Conservation (phyloP, 768 basidiomycete genomes). For the Phylloporus rhodoxanthus region DNA sequence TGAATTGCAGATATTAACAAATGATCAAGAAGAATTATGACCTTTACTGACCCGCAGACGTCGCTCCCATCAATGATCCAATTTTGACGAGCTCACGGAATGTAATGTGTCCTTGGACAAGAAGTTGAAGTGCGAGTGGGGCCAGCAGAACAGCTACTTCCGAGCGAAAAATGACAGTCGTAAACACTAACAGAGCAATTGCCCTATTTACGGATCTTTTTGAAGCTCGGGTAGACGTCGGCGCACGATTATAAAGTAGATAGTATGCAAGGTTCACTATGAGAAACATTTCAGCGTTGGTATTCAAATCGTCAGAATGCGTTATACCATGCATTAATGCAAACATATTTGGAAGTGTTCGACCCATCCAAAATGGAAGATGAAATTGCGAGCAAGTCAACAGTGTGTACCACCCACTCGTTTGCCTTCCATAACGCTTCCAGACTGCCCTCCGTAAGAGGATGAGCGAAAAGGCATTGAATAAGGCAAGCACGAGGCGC, state of each 20-base stretch:
- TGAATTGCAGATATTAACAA: background rate
- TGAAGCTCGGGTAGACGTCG: slow-evolving; percentile 37
- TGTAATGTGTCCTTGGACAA: slow-evolving; percentile 39
- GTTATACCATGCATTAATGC: slow-evolving; percentile 69
- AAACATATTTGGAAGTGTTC: slow-evolving; percentile 94
- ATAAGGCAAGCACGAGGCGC: slow-evolving; percentile 61
- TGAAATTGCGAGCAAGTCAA: slow-evolving; percentile 87
- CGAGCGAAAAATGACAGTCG: slow-evolving; percentile 69
- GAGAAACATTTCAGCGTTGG: background rate
- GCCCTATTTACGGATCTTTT: slow-evolving; percentile 34
- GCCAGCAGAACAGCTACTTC: slow-evolving; percentile 69
- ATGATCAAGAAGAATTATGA: background rate
- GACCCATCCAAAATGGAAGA: slow-evolving; percentile 85
- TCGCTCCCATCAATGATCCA: slow-evolving; percentile 43
- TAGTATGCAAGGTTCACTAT: slow-evolving; percentile 54
- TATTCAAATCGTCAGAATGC: background rate
- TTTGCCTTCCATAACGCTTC: slow-evolving; percentile 54
- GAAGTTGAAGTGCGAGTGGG: slow-evolving; percentile 52
- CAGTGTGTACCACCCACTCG: slow-evolving; percentile 55
- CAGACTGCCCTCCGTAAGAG: slow-evolving; percentile 59
- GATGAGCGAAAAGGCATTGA: slow-evolving; percentile 59
- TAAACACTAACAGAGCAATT: slow-evolving; percentile 57
- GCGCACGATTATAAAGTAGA: slow-evolving; percentile 37
- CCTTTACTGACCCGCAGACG: slow-evolving; percentile 46
- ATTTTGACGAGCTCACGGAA: slow-evolving; percentile 41